A percentile compares a stretch with the other conserved stretches of the same genome.
These are phyloP conservation scores for Pythium oligandrum DNA, from an alignment of 352 stramenopile species.

Conservation along the genomic window DNA sequence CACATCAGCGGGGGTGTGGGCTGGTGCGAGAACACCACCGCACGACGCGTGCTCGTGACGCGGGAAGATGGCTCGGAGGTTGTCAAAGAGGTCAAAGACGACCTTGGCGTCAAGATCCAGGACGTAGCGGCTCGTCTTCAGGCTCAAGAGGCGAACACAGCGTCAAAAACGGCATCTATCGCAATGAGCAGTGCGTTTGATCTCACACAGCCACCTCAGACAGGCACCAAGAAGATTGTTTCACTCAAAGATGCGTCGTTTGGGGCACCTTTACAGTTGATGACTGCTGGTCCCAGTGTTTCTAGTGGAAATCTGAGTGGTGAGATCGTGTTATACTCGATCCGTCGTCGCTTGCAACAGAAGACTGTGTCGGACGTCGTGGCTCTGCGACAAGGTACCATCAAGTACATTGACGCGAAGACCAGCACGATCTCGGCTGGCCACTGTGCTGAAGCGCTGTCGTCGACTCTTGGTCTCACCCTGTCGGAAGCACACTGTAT, in stretches of 20 bases:
- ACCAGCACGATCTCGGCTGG: slow-evolving; percentile 37
- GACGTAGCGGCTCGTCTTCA: slow-evolving; percentile 31
- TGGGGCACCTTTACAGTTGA: slow-evolving; percentile 15
- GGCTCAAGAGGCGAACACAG: slow-evolving; percentile 20
- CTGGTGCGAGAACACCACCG: slow-evolving; percentile 52
- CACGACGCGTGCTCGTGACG: slow-evolving; percentile 62
- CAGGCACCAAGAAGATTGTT: slow-evolving; percentile 39
- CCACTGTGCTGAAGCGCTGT: slow-evolving; percentile 37
- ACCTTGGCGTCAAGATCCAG: slow-evolving; percentile 31
- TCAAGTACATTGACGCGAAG: slow-evolving; percentile 53
- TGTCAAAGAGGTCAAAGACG: slow-evolving; percentile 44
- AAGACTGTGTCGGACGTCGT: slow-evolving; percentile 40
- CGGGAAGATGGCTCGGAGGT: slow-evolving; percentile 38
- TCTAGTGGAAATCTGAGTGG: slow-evolving; percentile 10
- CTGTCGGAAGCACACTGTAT: slow-evolving; percentile 40
- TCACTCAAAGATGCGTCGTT: slow-evolving; percentile 55
- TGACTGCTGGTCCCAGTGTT: background rate
- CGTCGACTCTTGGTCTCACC: slow-evolving; percentile 27
- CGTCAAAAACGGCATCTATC: slow-evolving; percentile 1
- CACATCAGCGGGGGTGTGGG: slow-evolving; percentile 51
- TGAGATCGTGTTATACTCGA: slow-evolving; percentile 35
- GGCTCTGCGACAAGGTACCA: slow-evolving; percentile 34
- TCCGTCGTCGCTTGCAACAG: slow-evolving; percentile 44
- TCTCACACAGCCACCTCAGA: slow-evolving; percentile 10
- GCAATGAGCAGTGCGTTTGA: slow-evolving; percentile 8